These are phyloP conservation scores for Pseudopediastrum boryanum DNA, from an alignment of 139 green algal genomes.

Conservation along the genomic window DNA sequence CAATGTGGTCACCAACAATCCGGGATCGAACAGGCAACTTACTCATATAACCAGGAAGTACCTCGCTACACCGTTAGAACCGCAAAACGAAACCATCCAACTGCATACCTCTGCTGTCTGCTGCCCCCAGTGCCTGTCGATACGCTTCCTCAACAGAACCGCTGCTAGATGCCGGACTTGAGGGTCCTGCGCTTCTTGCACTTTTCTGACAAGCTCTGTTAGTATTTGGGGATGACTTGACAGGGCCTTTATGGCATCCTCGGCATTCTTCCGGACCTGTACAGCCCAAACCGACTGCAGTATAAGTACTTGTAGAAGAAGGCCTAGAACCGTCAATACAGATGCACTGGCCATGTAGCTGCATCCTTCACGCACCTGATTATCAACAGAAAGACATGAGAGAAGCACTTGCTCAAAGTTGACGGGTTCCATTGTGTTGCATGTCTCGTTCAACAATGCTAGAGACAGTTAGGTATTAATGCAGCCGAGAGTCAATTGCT, in stretches of 20 bases:
- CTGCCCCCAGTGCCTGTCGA: slow-evolving; percentile 58
- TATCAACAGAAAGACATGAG: slow-evolving; percentile 48
- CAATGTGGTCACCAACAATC: too few relatives aligned
- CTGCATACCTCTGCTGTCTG: not conserved
- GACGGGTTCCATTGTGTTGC: too few relatives aligned
- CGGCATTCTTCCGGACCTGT: slow-evolving; percentile 49
- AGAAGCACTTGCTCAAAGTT: too few relatives aligned
- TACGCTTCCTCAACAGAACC: slow-evolving; percentile 71
- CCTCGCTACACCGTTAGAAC: too few relatives aligned
- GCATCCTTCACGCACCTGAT: not conserved
- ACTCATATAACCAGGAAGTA: too few relatives aligned
- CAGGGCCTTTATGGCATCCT: slow-evolving; percentile 48
- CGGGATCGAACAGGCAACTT: too few relatives aligned
- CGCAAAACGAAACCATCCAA: too few relatives aligned
- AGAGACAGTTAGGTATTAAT: too few relatives aligned
- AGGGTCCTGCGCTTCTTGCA: slow-evolving; percentile 33
- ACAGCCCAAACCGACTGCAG: not conserved
- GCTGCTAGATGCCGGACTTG: slow-evolving; percentile 71
- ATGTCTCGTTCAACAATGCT: too few relatives aligned
- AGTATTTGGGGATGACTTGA: slow-evolving; percentile 51
- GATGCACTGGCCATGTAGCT: not conserved
- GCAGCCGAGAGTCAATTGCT: too few relatives aligned
- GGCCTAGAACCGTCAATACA: not conserved
- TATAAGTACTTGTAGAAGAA: not conserved
- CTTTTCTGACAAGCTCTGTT: slow-evolving; percentile 53